Percentiles rank a stretch among this genome's conserved stretches.
Evolutionary conservation across 2,329 filamentous ascomycete species (phyloP).

Genomic region (Diplocarpon mali): DNA sequence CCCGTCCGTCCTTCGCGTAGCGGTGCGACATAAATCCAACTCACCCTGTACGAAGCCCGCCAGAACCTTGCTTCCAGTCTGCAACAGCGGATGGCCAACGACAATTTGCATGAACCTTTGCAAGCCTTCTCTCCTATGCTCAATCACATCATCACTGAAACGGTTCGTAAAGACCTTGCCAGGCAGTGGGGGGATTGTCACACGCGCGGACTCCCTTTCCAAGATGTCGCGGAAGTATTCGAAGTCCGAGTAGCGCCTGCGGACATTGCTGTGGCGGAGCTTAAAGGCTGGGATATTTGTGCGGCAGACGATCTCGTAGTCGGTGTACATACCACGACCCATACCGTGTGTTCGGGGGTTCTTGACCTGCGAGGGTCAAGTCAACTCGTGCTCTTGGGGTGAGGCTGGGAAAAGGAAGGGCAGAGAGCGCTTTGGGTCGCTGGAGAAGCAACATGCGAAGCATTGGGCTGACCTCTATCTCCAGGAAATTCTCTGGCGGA

Average conservation of each 20-base stretch:
- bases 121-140: slow-evolving; percentile 79
- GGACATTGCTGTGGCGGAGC: slow-evolving; percentile 76
- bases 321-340: slow-evolving; percentile 93
- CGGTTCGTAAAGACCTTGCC: slow-evolving; percentile 98
- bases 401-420: slow-evolving; percentile 3
- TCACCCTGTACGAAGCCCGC: slow-evolving; percentile 93
- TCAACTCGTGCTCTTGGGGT: slow-evolving; percentile 7
- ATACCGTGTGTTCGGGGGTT: slow-evolving; percentile 92
- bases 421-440: not conserved
- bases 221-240: slow-evolving; percentile 98
- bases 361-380: slow-evolving; percentile 52
- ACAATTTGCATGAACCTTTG: slow-evolving; percentile 97
- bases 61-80: slow-evolving; percentile 95
- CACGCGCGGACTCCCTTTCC: slow-evolving; percentile 85
- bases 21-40: slow-evolving; percentile 21
- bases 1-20: not conserved
- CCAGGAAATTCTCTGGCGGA: slow-evolving; percentile 94
- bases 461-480: slow-evolving; percentile 67
- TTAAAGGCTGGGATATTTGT: slow-evolving; percentile 99
- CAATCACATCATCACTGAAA: slow-evolving; percentile 97
- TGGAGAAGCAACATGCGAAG: not conserved
- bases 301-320: slow-evolving; percentile 94
- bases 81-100: slow-evolving; percentile 86
- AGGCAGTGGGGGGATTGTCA: slow-evolving; percentile 89
- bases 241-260: slow-evolving; percentile 93